Conservation (phyloP, 257 asterid species). For the Salvia miltiorrhiza region DNA sequence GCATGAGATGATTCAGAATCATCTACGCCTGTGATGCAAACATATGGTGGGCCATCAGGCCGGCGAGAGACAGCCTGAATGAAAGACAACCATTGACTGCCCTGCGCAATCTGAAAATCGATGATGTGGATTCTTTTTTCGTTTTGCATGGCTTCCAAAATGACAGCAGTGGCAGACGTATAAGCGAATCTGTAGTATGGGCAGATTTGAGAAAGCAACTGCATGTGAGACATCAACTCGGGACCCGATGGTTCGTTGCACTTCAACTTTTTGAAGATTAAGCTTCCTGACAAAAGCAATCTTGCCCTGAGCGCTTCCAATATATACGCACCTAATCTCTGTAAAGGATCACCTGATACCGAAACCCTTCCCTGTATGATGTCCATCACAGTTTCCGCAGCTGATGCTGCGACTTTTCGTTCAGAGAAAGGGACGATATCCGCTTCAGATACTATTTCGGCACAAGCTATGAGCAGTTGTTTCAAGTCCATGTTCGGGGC, state of each 20-base stretch:
- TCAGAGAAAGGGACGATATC: slow-evolving; percentile 32
- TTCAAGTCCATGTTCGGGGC: slow-evolving; percentile 66
- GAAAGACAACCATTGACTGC: slow-evolving; percentile 74
- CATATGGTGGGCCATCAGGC: slow-evolving; percentile 38
- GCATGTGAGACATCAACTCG: slow-evolving; percentile 78
- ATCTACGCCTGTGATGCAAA: slow-evolving; percentile 41
- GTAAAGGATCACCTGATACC: slow-evolving; percentile 76
- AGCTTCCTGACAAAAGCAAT: slow-evolving; percentile 68
- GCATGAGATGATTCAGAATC: slow-evolving; percentile 58
- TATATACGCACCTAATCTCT: slow-evolving; percentile 77
- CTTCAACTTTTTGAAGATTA: slow-evolving; percentile 66
- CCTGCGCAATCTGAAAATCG: slow-evolving; percentile 87
- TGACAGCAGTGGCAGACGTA: slow-evolving; percentile 54
- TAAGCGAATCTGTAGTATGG: slow-evolving; percentile 86
- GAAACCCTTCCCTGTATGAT: slow-evolving; percentile 60
- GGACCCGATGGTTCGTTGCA: slow-evolving; percentile 75
- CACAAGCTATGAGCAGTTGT: slow-evolving; percentile 59
- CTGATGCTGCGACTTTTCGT: slow-evolving; percentile 28
- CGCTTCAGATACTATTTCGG: slow-evolving; percentile 58
- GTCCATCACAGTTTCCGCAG: slow-evolving; percentile 60
- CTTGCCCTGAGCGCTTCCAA: slow-evolving; percentile 84
- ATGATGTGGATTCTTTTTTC: slow-evolving; percentile 68
- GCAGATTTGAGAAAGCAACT: slow-evolving; percentile 56
- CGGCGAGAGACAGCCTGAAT: slow-evolving; percentile 35
- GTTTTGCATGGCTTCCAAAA: slow-evolving; percentile 60